phyloP scores from a whole-genome alignment of 306 rosid species.

The Urtica urens region DNA sequence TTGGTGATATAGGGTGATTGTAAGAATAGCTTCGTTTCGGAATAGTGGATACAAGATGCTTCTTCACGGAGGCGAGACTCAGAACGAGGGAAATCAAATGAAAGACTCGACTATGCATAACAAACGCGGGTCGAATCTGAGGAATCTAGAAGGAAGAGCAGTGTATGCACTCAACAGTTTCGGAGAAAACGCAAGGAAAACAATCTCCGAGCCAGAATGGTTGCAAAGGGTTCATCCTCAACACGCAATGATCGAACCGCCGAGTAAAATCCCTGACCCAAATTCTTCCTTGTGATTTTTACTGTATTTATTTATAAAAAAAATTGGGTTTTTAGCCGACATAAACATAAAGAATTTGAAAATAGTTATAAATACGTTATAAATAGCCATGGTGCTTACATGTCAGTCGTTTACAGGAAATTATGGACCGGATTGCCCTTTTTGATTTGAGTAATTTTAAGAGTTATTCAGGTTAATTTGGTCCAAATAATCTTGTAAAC shows the following conservation, averaged over 20 bases:
- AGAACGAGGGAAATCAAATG: slow-evolving; percentile 30
- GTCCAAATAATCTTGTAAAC: too few relatives aligned
- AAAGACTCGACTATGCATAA: slow-evolving; percentile 26
- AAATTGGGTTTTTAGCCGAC: too few relatives aligned
- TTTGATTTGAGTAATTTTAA: too few relatives aligned
- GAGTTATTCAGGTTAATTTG: too few relatives aligned
- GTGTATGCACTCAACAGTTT: slow-evolving; percentile 68
- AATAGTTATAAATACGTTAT: too few relatives aligned
- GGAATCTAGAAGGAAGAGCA: slow-evolving; percentile 82
- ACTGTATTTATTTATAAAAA: too few relatives aligned
- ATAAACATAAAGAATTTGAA: too few relatives aligned
- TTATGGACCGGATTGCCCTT: too few relatives aligned
- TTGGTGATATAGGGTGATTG: slow-evolving; percentile 51
- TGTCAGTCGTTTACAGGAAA: too few relatives aligned
- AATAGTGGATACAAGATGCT: slow-evolving; percentile 89
- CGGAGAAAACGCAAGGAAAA: slow-evolving; percentile 72
- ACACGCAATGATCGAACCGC: slow-evolving; percentile 43
- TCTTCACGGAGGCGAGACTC: slow-evolving; percentile 68
- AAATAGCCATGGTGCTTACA: too few relatives aligned
- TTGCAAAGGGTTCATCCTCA: slow-evolving; percentile 48
- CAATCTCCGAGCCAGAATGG: slow-evolving; percentile 45
- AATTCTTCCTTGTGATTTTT: slow-evolving; percentile 26
- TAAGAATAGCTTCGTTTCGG: slow-evolving; percentile 66
- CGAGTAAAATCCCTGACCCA: slow-evolving; percentile 25
- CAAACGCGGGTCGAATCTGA: slow-evolving; percentile 28